phyloP scores from a whole-genome alignment of 129 eudicot species.

The Cynara cardunculus region DNA sequence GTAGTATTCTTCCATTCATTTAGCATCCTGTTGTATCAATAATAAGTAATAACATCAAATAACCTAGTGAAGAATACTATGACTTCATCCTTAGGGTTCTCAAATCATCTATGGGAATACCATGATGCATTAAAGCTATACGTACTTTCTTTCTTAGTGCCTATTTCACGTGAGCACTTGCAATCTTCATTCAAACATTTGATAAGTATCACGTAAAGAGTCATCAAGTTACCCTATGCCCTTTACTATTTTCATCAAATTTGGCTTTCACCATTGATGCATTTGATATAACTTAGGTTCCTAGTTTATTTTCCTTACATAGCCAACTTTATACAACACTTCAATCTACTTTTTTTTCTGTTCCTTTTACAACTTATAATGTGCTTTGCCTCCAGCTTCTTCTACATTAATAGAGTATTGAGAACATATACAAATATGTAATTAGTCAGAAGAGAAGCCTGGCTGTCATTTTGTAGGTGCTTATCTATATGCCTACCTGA shows the following conservation, averaged over 20 bases:
- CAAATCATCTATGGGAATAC: not conserved
- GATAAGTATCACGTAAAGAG: not conserved
- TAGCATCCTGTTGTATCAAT: too few relatives aligned
- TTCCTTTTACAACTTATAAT: not conserved
- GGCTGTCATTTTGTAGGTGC: not conserved
- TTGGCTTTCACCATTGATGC: not conserved
- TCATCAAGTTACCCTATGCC: not conserved
- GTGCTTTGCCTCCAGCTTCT: not conserved
- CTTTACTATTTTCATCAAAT: not conserved
- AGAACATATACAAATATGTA: not conserved
- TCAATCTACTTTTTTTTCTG: not conserved
- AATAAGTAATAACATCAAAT: not conserved
- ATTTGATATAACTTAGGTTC: not conserved
- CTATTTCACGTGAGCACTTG: not conserved
- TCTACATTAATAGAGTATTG: not conserved
- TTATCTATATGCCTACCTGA: not conserved
- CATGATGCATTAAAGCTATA: not conserved
- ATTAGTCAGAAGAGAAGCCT: not conserved
- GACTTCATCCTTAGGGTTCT: not conserved
- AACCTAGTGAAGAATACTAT: not conserved
- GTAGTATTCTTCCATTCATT: too few relatives aligned
- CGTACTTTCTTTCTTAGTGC: not conserved
- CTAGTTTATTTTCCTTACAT: not conserved
- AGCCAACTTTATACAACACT: not conserved
- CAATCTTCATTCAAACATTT: not conserved